Evolutionary conservation across 192 early-diverging fungal genomes (phyloP).

Genomic region (Pilaira anomala): DNA sequence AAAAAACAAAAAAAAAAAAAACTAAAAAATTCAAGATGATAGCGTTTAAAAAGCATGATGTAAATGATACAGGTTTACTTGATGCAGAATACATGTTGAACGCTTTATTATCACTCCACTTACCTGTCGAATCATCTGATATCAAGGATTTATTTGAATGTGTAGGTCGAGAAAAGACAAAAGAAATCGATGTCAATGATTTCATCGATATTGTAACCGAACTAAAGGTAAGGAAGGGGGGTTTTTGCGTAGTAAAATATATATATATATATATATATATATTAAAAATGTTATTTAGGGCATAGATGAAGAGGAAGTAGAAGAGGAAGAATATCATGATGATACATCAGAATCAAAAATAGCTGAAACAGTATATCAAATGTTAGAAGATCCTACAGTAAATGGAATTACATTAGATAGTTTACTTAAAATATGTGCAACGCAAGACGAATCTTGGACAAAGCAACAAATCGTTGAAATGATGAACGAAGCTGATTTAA

Average conservation of each 20-base stretch:
- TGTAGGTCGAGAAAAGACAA: neutral
- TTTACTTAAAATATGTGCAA: neutral
- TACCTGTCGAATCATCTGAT: neutral
- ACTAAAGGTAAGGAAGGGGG: too few relatives aligned
- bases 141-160: conserved; percentile 5
- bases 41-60: neutral
- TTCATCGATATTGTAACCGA: conserved; percentile 4
- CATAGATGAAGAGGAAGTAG: neutral
- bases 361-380: neutral
- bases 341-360: neutral
- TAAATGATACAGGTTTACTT: neutral
- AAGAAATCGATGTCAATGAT: neutral
- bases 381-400: neutral
- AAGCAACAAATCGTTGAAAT: conserved; percentile 14
- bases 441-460: conserved; percentile 8
- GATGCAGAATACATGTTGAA: neutral
- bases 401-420: neutral
- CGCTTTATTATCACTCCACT: neutral
- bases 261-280: neutral
- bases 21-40: too few relatives aligned
- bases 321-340: neutral
- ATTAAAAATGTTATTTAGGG: neutral
- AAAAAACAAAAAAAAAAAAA: too few relatives aligned
- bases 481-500: conserved; percentile 30
- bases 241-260: too few relatives aligned